These are phyloP conservation scores for Capronia epimyces DNA, from an alignment of 2,329 filamentous ascomycete genomes.

Conservation along the genomic window DNA sequence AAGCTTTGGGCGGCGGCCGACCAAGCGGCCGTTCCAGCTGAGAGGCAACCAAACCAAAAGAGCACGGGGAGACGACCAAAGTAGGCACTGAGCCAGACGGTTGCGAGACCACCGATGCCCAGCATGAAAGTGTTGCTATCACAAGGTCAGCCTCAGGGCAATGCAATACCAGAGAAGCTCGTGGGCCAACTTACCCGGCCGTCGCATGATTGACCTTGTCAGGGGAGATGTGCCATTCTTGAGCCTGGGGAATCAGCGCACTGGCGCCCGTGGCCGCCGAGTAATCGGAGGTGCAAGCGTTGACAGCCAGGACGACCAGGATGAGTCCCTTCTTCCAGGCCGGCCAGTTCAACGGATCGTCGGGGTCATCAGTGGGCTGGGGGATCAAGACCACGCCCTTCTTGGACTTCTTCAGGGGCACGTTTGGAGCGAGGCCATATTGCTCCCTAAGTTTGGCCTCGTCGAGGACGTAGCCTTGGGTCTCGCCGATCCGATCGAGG, in stretches of 20 bases:
- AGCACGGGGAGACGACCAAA: constrained; percentile 44
- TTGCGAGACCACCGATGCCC: constrained; percentile 39
- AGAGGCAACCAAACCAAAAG: constrained; percentile 34
- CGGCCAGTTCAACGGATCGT: constrained; percentile 53
- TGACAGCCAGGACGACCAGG: constrained; percentile 45
- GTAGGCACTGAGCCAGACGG: constrained; percentile 40
- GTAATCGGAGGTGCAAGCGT: constrained; percentile 48
- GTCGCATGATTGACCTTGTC: constrained; percentile 49
- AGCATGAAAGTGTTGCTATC: constrained; percentile 47
- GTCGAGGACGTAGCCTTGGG: constrained; percentile 29
- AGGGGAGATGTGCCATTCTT: constrained; percentile 46
- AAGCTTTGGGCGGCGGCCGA: constrained; percentile 44
- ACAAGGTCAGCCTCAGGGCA: constrained; percentile 7
- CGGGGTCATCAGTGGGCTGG: constrained; percentile 48
- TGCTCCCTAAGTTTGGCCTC: constrained; percentile 22
- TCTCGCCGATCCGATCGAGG: constrained; percentile 28
- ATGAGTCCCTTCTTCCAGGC: constrained; percentile 46
- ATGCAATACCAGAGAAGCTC: background rate
- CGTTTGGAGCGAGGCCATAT: constrained; percentile 26
- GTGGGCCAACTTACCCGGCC: constrained; percentile 31
- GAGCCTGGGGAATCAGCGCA: constrained; percentile 42
- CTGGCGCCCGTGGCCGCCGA: constrained; percentile 45
- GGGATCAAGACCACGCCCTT: constrained; percentile 49
- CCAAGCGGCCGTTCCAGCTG: constrained; percentile 35
- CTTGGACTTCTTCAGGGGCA: constrained; percentile 34